Evolutionary conservation across 495 filamentous ascomycete species (phyloP).

Genomic region (Platismatia glauca): DNA sequence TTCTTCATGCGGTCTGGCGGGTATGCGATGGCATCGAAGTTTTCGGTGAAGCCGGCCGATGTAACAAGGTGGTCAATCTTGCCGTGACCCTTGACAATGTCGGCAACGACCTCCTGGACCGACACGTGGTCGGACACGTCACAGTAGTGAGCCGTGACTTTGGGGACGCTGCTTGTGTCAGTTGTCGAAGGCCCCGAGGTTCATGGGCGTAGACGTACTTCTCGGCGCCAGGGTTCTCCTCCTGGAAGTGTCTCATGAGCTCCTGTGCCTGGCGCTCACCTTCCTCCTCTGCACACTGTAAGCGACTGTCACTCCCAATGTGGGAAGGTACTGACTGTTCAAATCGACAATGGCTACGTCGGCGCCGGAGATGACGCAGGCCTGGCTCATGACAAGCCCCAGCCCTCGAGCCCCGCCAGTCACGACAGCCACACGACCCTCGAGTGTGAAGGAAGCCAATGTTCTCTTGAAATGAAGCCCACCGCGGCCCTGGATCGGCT

Average conservation of each 20-base stretch:
- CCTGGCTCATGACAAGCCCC: slow-evolving; percentile 87
- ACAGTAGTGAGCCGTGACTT: slow-evolving; percentile 78
- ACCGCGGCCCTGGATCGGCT: slow-evolving; percentile 62
- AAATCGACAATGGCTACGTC: slow-evolving; percentile 89
- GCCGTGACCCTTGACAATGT: slow-evolving; percentile 62
- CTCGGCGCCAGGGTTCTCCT: slow-evolving; percentile 67
- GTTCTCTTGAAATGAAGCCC: slow-evolving; percentile 64
- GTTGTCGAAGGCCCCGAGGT: background rate
- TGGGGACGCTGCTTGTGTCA: slow-evolving; percentile 49
- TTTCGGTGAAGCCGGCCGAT: slow-evolving; percentile 92
- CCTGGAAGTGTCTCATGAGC: slow-evolving; percentile 62
- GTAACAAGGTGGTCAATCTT: slow-evolving; percentile 88
- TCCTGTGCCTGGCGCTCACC: slow-evolving; percentile 64
- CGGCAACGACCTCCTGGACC: slow-evolving; percentile 59
- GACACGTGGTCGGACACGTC: slow-evolving; percentile 75
- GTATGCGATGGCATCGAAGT: slow-evolving; percentile 83
- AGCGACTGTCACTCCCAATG: slow-evolving; percentile 10
- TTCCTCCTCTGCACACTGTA: slow-evolving; percentile 56
- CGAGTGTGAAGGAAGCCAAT: slow-evolving; percentile 65
- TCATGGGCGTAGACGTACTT: slow-evolving; percentile 38
- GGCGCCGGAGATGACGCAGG: slow-evolving; percentile 73
- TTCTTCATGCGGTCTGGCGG: slow-evolving; percentile 82
- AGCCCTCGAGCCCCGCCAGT: slow-evolving; percentile 82
- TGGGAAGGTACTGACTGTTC: slow-evolving; percentile 57
- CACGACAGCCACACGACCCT: slow-evolving; percentile 67